Conservation (phyloP, 2,329 filamentous ascomycete genomes). For the Botrytis fabae region DNA sequence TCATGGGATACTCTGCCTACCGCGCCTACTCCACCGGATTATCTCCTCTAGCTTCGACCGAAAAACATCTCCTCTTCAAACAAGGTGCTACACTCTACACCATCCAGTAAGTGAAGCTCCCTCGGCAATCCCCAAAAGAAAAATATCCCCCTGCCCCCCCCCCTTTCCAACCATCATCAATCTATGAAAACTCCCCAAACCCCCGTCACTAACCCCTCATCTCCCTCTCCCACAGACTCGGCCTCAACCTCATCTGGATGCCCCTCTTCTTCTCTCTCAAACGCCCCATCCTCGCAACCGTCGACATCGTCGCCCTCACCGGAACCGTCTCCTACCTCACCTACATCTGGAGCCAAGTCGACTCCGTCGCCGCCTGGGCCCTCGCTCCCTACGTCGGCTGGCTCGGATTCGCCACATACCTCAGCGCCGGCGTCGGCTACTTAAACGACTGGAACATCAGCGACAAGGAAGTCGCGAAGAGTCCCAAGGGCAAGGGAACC, state of each 20-base stretch:
- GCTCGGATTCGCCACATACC: constrained; percentile 84
- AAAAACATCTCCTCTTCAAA: constrained; percentile 49
- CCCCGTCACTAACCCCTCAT: neutral
- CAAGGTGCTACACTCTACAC: constrained; percentile 79
- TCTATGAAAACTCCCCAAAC: neutral
- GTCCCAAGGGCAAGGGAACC: constrained; percentile 35
- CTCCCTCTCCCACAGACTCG: constrained; percentile 49
- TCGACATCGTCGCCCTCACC: constrained; percentile 71
- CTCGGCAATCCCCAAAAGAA: neutral
- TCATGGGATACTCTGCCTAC: constrained; percentile 90
- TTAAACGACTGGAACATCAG: constrained; percentile 67
- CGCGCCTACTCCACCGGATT: constrained; percentile 68
- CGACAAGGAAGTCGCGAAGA: constrained; percentile 37
- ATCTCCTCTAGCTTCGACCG: constrained; percentile 45
- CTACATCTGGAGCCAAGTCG: constrained; percentile 73
- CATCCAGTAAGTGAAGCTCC: constrained; percentile 52
- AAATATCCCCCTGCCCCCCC: neutral
- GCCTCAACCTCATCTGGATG: constrained; percentile 85
- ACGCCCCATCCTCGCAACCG: constrained; percentile 70
- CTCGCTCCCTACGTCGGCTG: constrained; percentile 82
- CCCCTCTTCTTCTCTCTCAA: constrained; percentile 85
- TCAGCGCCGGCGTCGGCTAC: constrained; percentile 68
- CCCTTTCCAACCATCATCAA: no score
- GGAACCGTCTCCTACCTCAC: constrained; percentile 73
- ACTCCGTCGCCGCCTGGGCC: constrained; percentile 69